phyloP scores from a whole-genome alignment of 306 rosid species.

The Biancaea sappan region DNA sequence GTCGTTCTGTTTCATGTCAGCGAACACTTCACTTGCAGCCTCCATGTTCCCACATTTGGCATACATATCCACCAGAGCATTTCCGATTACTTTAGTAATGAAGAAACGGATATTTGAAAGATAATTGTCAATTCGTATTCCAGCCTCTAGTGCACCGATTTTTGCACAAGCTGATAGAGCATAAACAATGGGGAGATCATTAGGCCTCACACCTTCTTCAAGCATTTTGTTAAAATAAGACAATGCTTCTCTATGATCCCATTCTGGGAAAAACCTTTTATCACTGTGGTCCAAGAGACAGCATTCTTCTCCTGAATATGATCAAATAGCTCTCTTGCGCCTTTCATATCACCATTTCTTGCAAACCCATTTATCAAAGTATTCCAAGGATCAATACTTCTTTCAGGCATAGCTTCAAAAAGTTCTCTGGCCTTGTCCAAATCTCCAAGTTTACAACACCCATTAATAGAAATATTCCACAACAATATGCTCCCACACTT shows the following conservation, averaged over 20 bases:
- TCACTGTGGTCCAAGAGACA: conserved; percentile 7
- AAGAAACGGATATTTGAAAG: neutral
- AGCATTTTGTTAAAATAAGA: neutral
- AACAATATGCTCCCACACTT: conserved; percentile 8
- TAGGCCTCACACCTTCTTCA: conserved; percentile 7
- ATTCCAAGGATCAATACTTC: conserved; percentile 1
- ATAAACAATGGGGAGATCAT: conserved; percentile 12
- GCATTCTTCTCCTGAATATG: conserved; percentile 15
- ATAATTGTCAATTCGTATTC: conserved; percentile 2
- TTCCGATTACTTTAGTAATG: neutral
- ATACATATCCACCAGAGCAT: conserved; percentile 1
- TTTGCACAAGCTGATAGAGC: conserved; percentile 1
- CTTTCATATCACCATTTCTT: conserved; percentile 5
- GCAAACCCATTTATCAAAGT: conserved; percentile 1
- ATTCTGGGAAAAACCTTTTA: neutral
- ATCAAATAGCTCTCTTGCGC: neutral
- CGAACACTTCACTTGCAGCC: neutral
- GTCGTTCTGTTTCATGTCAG: conserved; percentile 12
- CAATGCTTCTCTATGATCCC: conserved; percentile 18
- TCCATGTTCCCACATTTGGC: conserved; percentile 4
- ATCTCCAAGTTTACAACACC: conserved; percentile 10
- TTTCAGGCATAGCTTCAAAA: conserved; percentile 7
- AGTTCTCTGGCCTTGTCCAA: conserved; percentile 11
- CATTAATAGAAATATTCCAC: conserved; percentile 3
- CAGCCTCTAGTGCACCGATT: conserved; percentile 10